Evolutionary conservation across 306 rosid genomes (phyloP).

Genomic region (Corylus heterophylla): DNA sequence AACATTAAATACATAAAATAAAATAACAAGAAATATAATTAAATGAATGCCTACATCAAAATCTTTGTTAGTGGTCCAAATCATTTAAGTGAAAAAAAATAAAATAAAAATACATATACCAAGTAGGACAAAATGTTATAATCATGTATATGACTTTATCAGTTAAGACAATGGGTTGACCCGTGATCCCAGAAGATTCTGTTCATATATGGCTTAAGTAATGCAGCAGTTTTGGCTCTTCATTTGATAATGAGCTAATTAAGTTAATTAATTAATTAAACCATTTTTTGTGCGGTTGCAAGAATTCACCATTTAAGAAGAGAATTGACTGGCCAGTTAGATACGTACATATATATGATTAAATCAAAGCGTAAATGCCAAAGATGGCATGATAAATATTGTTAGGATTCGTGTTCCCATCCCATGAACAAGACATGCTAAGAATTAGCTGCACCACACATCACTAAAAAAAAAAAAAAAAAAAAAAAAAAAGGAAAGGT

Average conservation of each 20-base stretch:
- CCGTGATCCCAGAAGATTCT: slow-evolving; percentile 18
- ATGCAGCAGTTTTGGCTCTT: neutral
- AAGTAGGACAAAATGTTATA: slow-evolving; percentile 12
- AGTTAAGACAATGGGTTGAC: neutral
- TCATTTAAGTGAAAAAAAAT: no score
- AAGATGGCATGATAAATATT: slow-evolving; percentile 7
- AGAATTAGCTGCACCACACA: slow-evolving; percentile 4
- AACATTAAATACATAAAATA: no score
- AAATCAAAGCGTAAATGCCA: slow-evolving; percentile 18
- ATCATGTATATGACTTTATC: slow-evolving; percentile 1
- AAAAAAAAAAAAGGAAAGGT: no score
- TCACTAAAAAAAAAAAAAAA: neutral
- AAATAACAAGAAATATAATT: no score
- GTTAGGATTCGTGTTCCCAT: slow-evolving; percentile 24
- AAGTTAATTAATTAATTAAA: no score
- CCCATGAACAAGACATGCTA: slow-evolving; percentile 32
- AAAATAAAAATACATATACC: neutral
- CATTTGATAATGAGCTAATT: neutral
- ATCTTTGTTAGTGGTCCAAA: no score
- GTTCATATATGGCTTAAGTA: neutral
- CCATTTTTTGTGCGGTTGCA: no score
- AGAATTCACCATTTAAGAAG: slow-evolving; percentile 5
- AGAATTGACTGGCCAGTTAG: slow-evolving; percentile 8
- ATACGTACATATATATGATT: neutral
- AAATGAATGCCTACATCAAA: no score